Base-by-base conservation (phyloP, 345 rosid genomes). In the Eucalyptus tenuipes region DNA sequence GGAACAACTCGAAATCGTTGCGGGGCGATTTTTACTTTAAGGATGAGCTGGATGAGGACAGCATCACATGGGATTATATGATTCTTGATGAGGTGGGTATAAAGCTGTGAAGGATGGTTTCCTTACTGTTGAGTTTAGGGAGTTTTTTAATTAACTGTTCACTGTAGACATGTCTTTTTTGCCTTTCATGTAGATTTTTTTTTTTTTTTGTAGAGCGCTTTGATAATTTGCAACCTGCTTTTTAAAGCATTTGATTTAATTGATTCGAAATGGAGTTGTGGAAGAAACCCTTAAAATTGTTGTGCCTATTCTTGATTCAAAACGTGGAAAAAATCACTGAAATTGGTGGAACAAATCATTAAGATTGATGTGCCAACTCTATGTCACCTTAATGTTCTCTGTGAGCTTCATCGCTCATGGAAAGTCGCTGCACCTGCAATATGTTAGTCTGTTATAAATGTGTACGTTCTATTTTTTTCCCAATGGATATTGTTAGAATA, bases 81-180 rank as follows among this genome's bases (percentile, higher is more conserved):
- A 95, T 98, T 89, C 98, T 98, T 42, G 99, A 98, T 85, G 99
- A 98, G 99, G 99, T 98, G 92, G 40, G 49, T 71, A 55, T 45
- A 53, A 18, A 9, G 44, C 12, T n/a, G 9, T 22, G 15, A 42
- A 75, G 82, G 82, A 40, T 37, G 82, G 27, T 75, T 75, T 75
- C 47, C 47, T 75, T 75, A 75, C 82, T 75, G 47, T 75, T 20
- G 82, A 75, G 37, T 75, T 75, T 40, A 37, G 27, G 10, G 9
- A 75, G 27, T 75, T 75, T 47, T 47, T 75, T 37, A 75, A 75
- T 75, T 75, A 75, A 6, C 82, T 18, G 27, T 75, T 20, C 25
- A 40, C 11, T 75, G 27, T 75, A 75, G 16, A 75, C 45, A 71
- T 75, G 16, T 42, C 82, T 75, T 25, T 75, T 40, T 37, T 40